Evolutionary conservation across 2,329 filamentous ascomycete genomes (phyloP).

Genomic region (Exserohilum rostratum): DNA sequence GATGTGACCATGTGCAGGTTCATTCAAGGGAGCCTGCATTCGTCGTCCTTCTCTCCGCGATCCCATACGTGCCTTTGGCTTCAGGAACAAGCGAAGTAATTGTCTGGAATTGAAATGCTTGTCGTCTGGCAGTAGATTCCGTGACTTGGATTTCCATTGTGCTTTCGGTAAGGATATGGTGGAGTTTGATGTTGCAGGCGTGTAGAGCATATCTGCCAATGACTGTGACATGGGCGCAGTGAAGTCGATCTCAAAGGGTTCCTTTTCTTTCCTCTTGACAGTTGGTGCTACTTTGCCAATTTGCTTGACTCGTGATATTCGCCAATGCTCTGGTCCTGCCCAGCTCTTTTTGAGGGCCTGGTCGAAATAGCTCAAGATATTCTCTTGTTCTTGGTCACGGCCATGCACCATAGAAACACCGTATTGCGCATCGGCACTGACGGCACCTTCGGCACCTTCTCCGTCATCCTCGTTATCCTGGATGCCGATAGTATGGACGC

Average conservation of each 20-base stretch:
- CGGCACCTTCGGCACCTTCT: conserved; percentile 55
- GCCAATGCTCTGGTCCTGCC: conserved; percentile 98
- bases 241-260: conserved; percentile 95
- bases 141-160: conserved; percentile 92
- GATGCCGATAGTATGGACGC: conserved; percentile 70
- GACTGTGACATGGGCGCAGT: conserved; percentile 72
- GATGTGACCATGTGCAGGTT: conserved; percentile 75
- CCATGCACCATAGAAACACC: conserved; percentile 77
- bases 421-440: conserved; percentile 69
- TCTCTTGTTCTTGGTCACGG: conserved; percentile 78
- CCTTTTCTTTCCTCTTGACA: conserved; percentile 87
- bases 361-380: conserved; percentile 98
- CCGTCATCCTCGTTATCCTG: conserved; percentile 61
- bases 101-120: conserved; percentile 98
- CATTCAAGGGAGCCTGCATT: conserved; percentile 42
- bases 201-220: conserved; percentile 79
- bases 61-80: conserved; percentile 86
- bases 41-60: conserved; percentile 60
- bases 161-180: conserved; percentile 87
- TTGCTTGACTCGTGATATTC: conserved; percentile 90
- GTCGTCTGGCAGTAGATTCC: conserved; percentile 93
- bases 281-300: conserved; percentile 63
- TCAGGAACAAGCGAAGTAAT: conserved; percentile 86
- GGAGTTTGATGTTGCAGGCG: conserved; percentile 77
- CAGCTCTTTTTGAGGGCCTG: conserved; percentile 96